Evolutionary conservation across 2,329 filamentous ascomycete genomes (phyloP).

Genomic region (Fusarium transvaalense): DNA sequence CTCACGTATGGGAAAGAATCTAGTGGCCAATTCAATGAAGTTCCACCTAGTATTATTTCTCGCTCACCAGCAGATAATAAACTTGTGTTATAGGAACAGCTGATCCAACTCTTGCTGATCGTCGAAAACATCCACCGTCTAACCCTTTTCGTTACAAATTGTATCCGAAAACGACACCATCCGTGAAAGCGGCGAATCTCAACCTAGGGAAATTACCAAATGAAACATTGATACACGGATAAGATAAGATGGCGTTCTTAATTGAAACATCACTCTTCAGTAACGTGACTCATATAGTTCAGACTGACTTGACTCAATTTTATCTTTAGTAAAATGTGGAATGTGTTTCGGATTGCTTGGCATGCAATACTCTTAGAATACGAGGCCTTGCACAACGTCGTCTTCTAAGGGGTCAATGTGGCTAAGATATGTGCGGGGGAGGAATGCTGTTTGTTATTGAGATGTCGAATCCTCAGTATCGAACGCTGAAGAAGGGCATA

Average conservation of each 20-base stretch:
- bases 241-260: background rate
- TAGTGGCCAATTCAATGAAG: too few relatives aligned
- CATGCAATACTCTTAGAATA: background rate
- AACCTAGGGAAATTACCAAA: background rate
- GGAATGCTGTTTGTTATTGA: constrained; percentile 1
- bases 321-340: background rate
- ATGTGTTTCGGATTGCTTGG: background rate
- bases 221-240: background rate
- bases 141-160: background rate
- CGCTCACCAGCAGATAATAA: background rate
- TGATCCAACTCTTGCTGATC: too few relatives aligned
- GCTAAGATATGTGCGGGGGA: background rate
- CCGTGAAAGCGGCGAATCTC: background rate
- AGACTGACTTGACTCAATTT: background rate
- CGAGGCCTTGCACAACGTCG: background rate
- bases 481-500: background rate
- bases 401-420: background rate
- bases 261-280: background rate
- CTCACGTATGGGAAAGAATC: too few relatives aligned
- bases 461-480: fast-evolving
- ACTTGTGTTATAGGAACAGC: too few relatives aligned
- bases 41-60: too few relatives aligned
- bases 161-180: background rate
- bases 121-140: background rate
- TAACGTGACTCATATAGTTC: background rate